These are phyloP conservation scores for Tulasnella sp. DNA, from an alignment of 768 basidiomycete genomes.

Conservation along the genomic window DNA sequence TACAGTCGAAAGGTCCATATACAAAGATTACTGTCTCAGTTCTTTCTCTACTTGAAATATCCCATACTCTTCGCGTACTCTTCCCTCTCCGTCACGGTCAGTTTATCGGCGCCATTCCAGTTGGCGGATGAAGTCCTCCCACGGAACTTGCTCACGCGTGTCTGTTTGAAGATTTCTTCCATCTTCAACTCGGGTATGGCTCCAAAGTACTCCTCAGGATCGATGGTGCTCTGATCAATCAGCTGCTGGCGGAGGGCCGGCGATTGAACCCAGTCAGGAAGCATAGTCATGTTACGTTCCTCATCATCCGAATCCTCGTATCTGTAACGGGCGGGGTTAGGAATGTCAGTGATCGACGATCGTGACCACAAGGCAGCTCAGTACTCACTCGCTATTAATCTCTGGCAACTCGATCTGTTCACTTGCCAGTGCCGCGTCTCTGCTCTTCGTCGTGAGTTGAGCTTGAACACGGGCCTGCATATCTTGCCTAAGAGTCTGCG, in stretches of 20 bases:
- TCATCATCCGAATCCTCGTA: conserved; percentile 96
- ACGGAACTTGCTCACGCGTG: conserved; percentile 68
- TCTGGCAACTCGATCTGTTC: conserved; percentile 92
- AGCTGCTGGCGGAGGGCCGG: conserved; percentile 74
- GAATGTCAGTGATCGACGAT: background rate
- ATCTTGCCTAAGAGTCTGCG: conserved; percentile 54
- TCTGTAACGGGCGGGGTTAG: conserved; percentile 24
- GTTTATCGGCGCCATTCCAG: conserved; percentile 52
- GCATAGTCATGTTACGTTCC: conserved; percentile 57
- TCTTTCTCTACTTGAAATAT: too few species aligned
- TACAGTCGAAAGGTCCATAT: too few species aligned
- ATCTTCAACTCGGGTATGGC: conserved; percentile 74
- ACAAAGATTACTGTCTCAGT: too few species aligned
- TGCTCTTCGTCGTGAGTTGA: conserved; percentile 32
- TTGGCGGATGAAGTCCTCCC: conserved; percentile 90
- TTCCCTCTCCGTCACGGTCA: too few species aligned
- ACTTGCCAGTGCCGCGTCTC: conserved; percentile 39
- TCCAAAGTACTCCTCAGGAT: conserved; percentile 91
- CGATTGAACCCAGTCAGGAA: conserved; percentile 86
- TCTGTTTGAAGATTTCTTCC: conserved; percentile 80
- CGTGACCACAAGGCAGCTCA: background rate
- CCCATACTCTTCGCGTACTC: too few species aligned
- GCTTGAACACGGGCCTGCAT: conserved; percentile 36
- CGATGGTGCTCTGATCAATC: conserved; percentile 71
- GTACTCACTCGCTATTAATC: conserved; percentile 74